Evolutionary conservation across 306 rosid genomes (phyloP).

Genomic region (Fragaria vesca): DNA sequence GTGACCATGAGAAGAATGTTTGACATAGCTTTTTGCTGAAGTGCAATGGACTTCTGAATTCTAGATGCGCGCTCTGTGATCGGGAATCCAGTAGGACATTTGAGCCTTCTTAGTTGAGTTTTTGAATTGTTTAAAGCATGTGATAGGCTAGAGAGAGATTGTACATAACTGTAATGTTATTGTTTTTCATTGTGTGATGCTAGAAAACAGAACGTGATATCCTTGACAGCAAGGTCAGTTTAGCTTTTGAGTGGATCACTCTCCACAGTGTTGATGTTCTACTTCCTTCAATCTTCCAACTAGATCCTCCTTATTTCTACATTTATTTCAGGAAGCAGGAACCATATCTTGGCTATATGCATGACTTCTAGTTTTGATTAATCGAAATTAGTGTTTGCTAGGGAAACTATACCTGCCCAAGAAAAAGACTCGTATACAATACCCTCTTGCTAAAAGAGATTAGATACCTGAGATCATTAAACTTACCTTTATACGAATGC

Average conservation of each 20-base stretch:
- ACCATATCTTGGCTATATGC: not conserved
- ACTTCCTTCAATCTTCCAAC: constrained; percentile 1
- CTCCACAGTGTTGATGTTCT: not conserved
- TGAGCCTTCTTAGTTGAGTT: not conserved
- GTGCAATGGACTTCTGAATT: not conserved
- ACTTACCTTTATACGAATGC: not conserved
- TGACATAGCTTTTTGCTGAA: not conserved
- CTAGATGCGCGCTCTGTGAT: not conserved
- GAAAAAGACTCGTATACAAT: not conserved
- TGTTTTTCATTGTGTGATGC: constrained; percentile 2
- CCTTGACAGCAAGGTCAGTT: not conserved
- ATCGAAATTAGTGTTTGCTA: not conserved
- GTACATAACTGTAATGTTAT: not conserved
- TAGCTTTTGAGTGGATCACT: not conserved
- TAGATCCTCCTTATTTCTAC: not conserved
- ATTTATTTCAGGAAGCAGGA: not conserved
- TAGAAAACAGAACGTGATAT: not conserved
- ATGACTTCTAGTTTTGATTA: not conserved
- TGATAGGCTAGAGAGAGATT: not conserved
- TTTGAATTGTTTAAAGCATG: not conserved
- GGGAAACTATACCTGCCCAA: not conserved
- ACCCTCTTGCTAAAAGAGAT: constrained; percentile 1
- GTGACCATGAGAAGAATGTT: not conserved
- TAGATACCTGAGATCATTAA: not conserved
- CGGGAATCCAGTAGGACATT: constrained; percentile 1